A percentile compares a stretch with the other conserved stretches of the same genome.
phyloP scores from a whole-genome alignment of 257 asterid species.

The Solanum pinnatisectum region DNA sequence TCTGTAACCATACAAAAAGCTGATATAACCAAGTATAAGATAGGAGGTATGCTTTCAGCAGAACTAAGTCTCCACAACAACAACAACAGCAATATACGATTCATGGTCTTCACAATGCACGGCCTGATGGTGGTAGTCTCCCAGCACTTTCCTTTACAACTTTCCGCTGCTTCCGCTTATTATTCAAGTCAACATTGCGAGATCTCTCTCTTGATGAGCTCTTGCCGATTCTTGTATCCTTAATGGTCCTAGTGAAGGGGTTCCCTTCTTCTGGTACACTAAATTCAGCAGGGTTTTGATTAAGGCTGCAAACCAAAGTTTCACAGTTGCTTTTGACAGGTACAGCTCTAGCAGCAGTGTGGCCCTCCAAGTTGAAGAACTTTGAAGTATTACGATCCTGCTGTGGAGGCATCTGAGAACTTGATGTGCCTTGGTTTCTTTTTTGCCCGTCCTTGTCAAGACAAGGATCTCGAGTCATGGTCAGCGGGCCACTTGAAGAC shows the following conservation, averaged over 20 bases:
- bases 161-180: slow-evolving; percentile 29
- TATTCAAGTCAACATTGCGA: slow-evolving; percentile 7
- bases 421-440: not conserved
- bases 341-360: not conserved
- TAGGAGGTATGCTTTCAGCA: not conserved
- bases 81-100: not conserved
- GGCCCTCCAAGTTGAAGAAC: slow-evolving; percentile 1
- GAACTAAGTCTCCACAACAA: not conserved
- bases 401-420: not conserved
- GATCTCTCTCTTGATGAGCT: slow-evolving; percentile 7
- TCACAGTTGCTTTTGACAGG: not conserved
- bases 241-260: slow-evolving; percentile 36
- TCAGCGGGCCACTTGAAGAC: slow-evolving; percentile 1
- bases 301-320: slow-evolving; percentile 17
- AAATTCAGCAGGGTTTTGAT: slow-evolving; percentile 80
- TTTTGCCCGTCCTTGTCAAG: slow-evolving; percentile 6
- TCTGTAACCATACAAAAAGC: not conserved
- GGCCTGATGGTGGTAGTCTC: slow-evolving; percentile 5
- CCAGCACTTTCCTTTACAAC: slow-evolving; percentile 11
- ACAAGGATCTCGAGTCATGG: not conserved
- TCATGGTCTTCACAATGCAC: not conserved
- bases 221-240: slow-evolving; percentile 32
- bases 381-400: not conserved
- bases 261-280: slow-evolving; percentile 45
- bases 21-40: not conserved